phyloP scores from a whole-genome alignment of 208 protist species.

The Trypanosoma platydactyli region DNA sequence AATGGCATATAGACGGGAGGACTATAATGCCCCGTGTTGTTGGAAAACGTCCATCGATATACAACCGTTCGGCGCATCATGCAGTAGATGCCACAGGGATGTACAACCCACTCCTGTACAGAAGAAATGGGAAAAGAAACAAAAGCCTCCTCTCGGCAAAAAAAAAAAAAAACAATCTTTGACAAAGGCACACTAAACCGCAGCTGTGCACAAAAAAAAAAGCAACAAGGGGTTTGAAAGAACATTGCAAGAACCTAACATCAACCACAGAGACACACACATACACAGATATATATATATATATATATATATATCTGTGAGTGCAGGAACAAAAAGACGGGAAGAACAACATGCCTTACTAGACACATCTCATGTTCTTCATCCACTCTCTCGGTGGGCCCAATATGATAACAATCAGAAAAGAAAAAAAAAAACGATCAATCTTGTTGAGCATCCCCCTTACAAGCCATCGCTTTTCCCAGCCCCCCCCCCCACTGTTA shows the following conservation, averaged over 20 bases:
- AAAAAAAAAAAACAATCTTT: constrained; percentile 13
- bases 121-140: constrained; percentile 16
- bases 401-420: neutral
- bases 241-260: no score
- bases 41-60: constrained; percentile 66
- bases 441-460: no score
- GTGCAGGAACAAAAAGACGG: no score
- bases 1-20: constrained; percentile 85
- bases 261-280: neutral
- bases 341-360: no score
- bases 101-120: no score
- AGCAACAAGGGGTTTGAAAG: no score
- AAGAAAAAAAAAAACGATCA: neutral
- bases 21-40: constrained; percentile 83
- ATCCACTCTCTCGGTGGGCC: neutral
- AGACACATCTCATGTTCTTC: no score
- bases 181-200: no score
- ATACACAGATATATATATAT: no score
- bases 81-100: constrained; percentile 11
- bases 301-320: no score
- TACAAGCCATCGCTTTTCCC: no score
- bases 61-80: constrained; percentile 54
- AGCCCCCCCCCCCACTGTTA: no score
- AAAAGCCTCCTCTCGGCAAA: constrained; percentile 12
- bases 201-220: constrained; percentile 7